A percentile compares a stretch with the other conserved stretches of the same genome.
Evolutionary conservation across 441 rosid species (phyloP).

Genomic region (Capsella rubella): DNA sequence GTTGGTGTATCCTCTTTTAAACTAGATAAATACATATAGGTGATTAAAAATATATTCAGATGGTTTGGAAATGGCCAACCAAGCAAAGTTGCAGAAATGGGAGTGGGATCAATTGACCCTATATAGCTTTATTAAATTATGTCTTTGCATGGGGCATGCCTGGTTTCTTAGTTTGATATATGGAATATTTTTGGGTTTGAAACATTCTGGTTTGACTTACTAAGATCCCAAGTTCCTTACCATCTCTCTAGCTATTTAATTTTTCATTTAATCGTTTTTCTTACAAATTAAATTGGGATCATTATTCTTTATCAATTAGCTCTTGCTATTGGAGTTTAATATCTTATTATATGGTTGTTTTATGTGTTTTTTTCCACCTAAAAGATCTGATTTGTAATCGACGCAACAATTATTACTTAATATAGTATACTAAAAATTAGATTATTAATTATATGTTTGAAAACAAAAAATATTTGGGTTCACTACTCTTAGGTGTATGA

Average conservation of each 20-base stretch:
- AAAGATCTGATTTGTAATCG: too few species aligned
- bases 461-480: too few species aligned
- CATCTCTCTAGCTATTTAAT: neutral
- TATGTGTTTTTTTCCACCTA: too few species aligned
- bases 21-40: neutral
- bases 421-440: too few species aligned
- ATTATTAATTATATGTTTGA: too few species aligned
- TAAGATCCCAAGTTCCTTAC: neutral
- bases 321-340: too few species aligned
- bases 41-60: neutral
- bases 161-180: neutral
- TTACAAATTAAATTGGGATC: neutral
- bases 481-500: too few species aligned
- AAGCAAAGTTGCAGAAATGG: neutral
- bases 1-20: neutral
- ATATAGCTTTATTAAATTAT: neutral
- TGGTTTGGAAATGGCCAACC: neutral
- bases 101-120: neutral
- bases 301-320: neutral
- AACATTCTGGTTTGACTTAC: neutral
- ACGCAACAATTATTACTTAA: too few species aligned
- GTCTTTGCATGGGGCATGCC: neutral
- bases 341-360: too few species aligned
- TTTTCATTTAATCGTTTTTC: neutral
- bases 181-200: neutral